Percentiles rank a stretch among this genome's conserved stretches.
Evolutionary conservation across 2,329 filamentous ascomycete species (phyloP).

Genomic region (Calonectria naviculata): DNA sequence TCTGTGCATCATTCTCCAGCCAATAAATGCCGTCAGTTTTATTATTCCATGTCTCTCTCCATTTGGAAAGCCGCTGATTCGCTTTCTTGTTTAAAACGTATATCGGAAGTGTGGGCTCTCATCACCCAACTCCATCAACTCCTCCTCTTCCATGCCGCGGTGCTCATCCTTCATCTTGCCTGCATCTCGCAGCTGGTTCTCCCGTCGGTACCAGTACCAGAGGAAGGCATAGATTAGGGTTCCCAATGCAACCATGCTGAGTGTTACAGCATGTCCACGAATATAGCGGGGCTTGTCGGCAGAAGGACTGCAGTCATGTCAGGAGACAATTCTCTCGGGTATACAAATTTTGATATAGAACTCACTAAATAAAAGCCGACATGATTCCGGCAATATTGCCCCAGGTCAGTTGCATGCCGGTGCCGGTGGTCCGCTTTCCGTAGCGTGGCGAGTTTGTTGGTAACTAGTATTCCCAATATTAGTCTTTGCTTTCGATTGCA

Average conservation of each 20-base stretch:
- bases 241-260: conserved; percentile 67
- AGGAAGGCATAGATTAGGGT: conserved; percentile 64
- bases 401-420: conserved; percentile 76
- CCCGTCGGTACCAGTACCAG: conserved; percentile 61
- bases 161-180: conserved; percentile 53
- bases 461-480: conserved; percentile 45
- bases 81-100: conserved; percentile 46
- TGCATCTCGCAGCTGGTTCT: conserved; percentile 58
- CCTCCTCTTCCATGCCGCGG: conserved; percentile 55
- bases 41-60: too few species aligned
- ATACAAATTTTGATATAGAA: not conserved
- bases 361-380: conserved; percentile 73
- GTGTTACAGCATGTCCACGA: conserved; percentile 70
- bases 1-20: not conserved
- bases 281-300: conserved; percentile 67
- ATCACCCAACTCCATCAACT: conserved; percentile 62
- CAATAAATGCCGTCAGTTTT: too few species aligned
- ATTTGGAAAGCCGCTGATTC: not conserved
- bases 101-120: conserved; percentile 63
- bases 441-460: conserved; percentile 79
- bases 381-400: conserved; percentile 80
- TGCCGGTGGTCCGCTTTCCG: conserved; percentile 79
- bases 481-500: not conserved
- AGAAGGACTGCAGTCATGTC: conserved; percentile 50
- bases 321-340: not conserved